Evolutionary conservation across 2,329 filamentous ascomycete genomes (phyloP).

Genomic region (Raffaelea deltoideospora): DNA sequence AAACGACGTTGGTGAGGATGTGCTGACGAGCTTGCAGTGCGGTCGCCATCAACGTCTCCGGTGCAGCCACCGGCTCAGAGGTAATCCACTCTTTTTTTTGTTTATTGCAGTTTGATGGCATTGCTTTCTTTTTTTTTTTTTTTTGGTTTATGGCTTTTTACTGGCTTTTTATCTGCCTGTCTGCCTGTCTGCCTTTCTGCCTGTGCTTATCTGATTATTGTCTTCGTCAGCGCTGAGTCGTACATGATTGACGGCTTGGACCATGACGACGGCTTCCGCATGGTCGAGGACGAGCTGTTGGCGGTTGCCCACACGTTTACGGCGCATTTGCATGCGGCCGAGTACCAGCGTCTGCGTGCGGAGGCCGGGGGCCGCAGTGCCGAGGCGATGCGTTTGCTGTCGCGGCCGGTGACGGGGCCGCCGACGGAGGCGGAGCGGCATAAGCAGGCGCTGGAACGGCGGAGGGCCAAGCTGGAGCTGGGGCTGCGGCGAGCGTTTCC

Average conservation of each 20-base stretch:
- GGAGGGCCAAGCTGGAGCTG: constrained; percentile 20
- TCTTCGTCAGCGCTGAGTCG: no score
- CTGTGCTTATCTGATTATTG: no score
- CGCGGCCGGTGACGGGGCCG: constrained; percentile 31
- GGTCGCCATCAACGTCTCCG: no score
- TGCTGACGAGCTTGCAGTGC: no score
- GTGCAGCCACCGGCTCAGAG: no score
- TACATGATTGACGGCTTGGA: constrained; percentile 50
- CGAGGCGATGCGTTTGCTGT: constrained; percentile 32
- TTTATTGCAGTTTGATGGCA: no score
- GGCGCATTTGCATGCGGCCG: constrained; percentile 59
- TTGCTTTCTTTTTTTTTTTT: no score
- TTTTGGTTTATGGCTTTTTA: no score
- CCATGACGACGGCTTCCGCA: constrained; percentile 59
- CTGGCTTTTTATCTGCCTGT: no score
- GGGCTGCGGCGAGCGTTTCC: constrained; percentile 12
- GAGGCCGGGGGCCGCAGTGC: constrained; percentile 39
- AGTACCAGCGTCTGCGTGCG: constrained; percentile 54
- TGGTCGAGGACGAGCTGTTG: constrained; percentile 73
- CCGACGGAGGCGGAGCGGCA: constrained; percentile 16
- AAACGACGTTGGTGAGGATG: no score
- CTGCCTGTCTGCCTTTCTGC: no score
- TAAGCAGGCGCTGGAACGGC: constrained; percentile 20
- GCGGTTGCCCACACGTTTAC: constrained; percentile 55
- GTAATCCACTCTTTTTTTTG: no score